Conservation (phyloP, 306 rosid genomes). For the Castanea sativa region DNA sequence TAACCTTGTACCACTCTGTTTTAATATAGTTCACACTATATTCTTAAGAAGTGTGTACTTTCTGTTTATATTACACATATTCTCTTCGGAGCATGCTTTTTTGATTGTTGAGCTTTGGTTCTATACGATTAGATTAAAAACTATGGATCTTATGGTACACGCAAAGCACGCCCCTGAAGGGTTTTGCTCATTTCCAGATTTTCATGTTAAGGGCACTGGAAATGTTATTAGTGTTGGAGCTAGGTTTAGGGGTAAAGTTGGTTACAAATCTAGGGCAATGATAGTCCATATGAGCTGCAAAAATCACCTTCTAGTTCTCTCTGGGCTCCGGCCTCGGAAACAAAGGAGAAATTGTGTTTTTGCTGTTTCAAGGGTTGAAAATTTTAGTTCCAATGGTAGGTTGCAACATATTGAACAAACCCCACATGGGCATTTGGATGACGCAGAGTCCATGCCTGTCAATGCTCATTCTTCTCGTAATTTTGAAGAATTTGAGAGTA, state of each 20-base stretch:
- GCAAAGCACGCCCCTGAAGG: constrained; percentile 42
- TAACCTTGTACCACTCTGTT: neutral
- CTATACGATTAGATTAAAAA: constrained; percentile 6
- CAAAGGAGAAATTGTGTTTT: constrained; percentile 28
- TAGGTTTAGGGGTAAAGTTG: constrained; percentile 23
- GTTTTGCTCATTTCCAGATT: constrained; percentile 43
- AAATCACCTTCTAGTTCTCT: constrained; percentile 25
- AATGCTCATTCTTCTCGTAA: constrained; percentile 30
- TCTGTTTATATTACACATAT: neutral
- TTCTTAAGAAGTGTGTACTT: neutral
- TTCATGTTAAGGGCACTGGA: constrained; percentile 14
- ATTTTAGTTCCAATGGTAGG: constrained; percentile 47
- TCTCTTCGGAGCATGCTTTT: constrained; percentile 4
- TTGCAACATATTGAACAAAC: constrained; percentile 33
- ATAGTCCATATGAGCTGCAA: constrained; percentile 33
- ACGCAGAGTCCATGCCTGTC: constrained; percentile 19
- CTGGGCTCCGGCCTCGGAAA: constrained; percentile 6
- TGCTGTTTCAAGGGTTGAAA: constrained; percentile 48
- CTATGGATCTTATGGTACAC: constrained; percentile 44
- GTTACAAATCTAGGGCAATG: constrained; percentile 8
- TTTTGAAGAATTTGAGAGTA: constrained; percentile 53
- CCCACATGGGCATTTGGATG: constrained; percentile 30
- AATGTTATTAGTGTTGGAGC: constrained; percentile 20
- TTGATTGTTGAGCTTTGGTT: constrained; percentile 15
- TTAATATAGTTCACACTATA: neutral